Conservation (phyloP, 2,329 filamentous ascomycete species). For the Penicillium frequentans region DNA sequence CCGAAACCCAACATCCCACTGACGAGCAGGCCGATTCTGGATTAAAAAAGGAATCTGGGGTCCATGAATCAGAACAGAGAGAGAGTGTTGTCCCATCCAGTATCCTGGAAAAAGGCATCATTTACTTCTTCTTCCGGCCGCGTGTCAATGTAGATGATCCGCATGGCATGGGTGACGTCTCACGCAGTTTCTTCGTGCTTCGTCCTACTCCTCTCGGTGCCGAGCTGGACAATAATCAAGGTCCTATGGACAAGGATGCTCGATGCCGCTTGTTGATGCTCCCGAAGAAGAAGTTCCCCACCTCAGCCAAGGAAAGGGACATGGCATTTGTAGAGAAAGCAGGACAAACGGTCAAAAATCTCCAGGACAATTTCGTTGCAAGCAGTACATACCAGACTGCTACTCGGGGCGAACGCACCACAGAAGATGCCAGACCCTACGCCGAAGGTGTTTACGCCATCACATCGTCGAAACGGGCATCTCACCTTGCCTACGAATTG, state of each 20-base stretch:
- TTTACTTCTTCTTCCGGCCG: constrained; percentile 87
- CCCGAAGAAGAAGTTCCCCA: constrained; percentile 81
- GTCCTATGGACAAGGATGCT: constrained; percentile 53
- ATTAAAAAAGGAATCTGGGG: constrained; percentile 36
- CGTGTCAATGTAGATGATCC: constrained; percentile 73
- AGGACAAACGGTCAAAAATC: constrained; percentile 61
- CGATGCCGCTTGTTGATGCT: constrained; percentile 73
- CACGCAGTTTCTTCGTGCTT: constrained; percentile 76
- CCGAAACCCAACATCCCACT: not conserved
- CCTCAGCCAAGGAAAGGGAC: constrained; percentile 67
- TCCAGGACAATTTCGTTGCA: constrained; percentile 72
- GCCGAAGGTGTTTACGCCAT: constrained; percentile 86
- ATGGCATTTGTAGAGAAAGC: constrained; percentile 82
- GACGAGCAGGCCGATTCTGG: constrained; percentile 10
- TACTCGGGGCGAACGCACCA: constrained; percentile 68
- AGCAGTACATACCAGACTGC: constrained; percentile 72
- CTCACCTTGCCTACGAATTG: constrained; percentile 76
- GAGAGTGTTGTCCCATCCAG: constrained; percentile 56
- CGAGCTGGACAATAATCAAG: constrained; percentile 58
- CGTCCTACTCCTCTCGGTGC: constrained; percentile 70
- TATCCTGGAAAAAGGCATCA: constrained; percentile 81
- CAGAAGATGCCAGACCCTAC: constrained; percentile 70
- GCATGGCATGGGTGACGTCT: constrained; percentile 68
- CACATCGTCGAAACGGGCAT: constrained; percentile 67
- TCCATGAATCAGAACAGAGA: constrained; percentile 53